Percentiles rank a stretch among this genome's conserved stretches.
These are phyloP conservation scores for Talaromyces sp. DNA, from an alignment of 2,329 filamentous ascomycete species.

Conservation along the genomic window DNA sequence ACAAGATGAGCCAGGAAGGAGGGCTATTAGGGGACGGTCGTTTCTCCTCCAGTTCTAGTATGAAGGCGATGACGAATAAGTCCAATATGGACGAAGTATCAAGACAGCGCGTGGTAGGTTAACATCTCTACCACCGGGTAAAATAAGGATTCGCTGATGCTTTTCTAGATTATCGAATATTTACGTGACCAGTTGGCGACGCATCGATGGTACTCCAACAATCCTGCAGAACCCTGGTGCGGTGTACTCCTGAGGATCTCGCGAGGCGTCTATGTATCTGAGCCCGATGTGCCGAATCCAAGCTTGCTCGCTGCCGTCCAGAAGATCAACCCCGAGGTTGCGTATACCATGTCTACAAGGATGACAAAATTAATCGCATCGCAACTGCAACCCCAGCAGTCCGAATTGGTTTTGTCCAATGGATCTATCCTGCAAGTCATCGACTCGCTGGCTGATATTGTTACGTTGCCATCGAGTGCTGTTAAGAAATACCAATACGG, in stretches of 20 bases:
- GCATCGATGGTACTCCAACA: conserved; percentile 24
- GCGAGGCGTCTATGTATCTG: conserved; percentile 42
- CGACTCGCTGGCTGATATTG: conserved; percentile 41
- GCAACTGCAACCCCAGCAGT: conserved; percentile 40
- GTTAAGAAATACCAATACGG: conserved; percentile 45
- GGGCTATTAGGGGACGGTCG: neutral
- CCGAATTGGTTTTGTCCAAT: conserved; percentile 39
- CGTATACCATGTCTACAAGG: conserved; percentile 49
- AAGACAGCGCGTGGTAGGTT: neutral
- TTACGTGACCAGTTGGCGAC: conserved; percentile 25
- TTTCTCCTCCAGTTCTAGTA: neutral
- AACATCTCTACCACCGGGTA: neutral
- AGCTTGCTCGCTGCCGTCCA: conserved; percentile 42
- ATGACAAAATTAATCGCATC: conserved; percentile 46
- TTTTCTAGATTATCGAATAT: conserved; percentile 25
- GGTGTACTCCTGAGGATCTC: conserved; percentile 40
- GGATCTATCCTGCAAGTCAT: conserved; percentile 47
- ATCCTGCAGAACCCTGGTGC: conserved; percentile 17
- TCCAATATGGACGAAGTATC: neutral
- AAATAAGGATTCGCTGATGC: neutral
- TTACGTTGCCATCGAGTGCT: conserved; percentile 34
- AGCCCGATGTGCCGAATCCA: conserved; percentile 39
- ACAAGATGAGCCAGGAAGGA: neutral
- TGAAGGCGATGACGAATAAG: neutral
- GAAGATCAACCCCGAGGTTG: conserved; percentile 47